Evolutionary conservation across 768 basidiomycete genomes (phyloP), one percentile per base, ranked within the genome.

Genomic region (Pleurotus eryngii): DNA sequence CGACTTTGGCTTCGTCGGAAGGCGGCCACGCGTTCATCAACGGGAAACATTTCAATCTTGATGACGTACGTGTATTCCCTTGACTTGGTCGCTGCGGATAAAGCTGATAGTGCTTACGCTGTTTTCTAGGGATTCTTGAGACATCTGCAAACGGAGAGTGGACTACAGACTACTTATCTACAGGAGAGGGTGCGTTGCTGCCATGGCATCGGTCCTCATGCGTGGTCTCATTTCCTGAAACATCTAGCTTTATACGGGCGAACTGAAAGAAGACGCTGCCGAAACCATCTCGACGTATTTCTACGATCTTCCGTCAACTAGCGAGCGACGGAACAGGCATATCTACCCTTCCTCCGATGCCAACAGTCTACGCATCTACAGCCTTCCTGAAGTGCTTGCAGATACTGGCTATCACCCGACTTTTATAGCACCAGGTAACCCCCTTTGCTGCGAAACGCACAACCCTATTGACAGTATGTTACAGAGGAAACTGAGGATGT

Each of bases 11-110:
- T 1, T 57, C 68, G 8, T 67, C 74, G 1, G 63, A 74, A 0
- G 68, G 69, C 2, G 95, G 93, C 0, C 85, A 90, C 61, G 84
- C 79, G 3, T 96, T 98, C 69, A 76, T 96, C 65, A 96, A 98
- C 64, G 95, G 95, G n/a, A 93, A 87, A 65, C 81, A 89, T 67
- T 77, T 84, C 51, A 70, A 80, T 11, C 68, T 92, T 48, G 79
- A 82, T 60, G 88, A 89, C 54, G 92, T 91, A 63, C 62, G 85
- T 74, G 18, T 35, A 35, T 11, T 9, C 30, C 30, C 11, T 35
- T 35, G 30, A 35, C 2, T 11, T 11, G 7, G 8, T 11, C 8
- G 11, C 30, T 11, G 30, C 7, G 11, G 3, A 11, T 35, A 35
- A 35, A 35, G 11, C 30, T 35, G 30, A 30, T 30, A 11, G 1